phyloP scores from a whole-genome alignment of 495 filamentous ascomycete genomes.

The Xylaria intraflava region DNA sequence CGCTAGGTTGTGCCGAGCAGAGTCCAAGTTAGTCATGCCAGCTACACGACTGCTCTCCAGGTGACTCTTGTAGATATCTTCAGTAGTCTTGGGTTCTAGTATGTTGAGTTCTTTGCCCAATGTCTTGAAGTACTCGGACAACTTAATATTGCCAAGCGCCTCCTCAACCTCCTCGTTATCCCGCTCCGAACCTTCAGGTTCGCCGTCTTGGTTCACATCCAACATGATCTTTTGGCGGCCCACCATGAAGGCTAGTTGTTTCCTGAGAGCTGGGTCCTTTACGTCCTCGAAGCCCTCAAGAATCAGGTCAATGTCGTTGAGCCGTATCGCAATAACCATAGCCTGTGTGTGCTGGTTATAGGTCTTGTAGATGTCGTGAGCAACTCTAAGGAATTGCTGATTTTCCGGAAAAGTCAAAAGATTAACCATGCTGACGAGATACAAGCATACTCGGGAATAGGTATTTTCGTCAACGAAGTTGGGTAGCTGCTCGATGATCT shows the following conservation, averaged over 20 bases:
- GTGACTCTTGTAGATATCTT: conserved; percentile 99
- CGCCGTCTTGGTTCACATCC: conserved; percentile 39
- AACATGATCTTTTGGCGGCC: conserved; percentile 87
- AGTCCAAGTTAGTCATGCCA: conserved; percentile 89
- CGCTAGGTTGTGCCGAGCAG: conserved; percentile 89
- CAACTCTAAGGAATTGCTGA: conserved; percentile 82
- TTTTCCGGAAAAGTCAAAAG: conserved; percentile 96
- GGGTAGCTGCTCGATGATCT: conserved; percentile 91
- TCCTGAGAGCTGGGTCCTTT: conserved; percentile 72
- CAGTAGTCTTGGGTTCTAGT: conserved; percentile 89
- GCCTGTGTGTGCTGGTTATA: conserved; percentile 91
- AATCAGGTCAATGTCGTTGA: conserved; percentile 82
- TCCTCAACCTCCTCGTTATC: conserved; percentile 70
- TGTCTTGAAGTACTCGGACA: conserved; percentile 88
- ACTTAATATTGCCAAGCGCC: conserved; percentile 76
- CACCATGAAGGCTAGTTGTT: conserved; percentile 91
- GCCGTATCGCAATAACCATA: conserved; percentile 84
- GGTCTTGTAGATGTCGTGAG: conserved; percentile 83
- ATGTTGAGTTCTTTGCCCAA: conserved; percentile 95
- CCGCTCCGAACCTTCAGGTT: conserved; percentile 39
- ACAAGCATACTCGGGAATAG: conserved; percentile 86
- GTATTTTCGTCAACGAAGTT: conserved; percentile 89
- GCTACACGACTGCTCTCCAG: conserved; percentile 89
- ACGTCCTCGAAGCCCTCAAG: conserved; percentile 70
- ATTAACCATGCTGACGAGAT: conserved; percentile 99